Evolutionary conservation across 2,329 filamentous ascomycete genomes (phyloP), one percentile per base, ranked within the genome.

Genomic region (Fusarium devonianum): DNA sequence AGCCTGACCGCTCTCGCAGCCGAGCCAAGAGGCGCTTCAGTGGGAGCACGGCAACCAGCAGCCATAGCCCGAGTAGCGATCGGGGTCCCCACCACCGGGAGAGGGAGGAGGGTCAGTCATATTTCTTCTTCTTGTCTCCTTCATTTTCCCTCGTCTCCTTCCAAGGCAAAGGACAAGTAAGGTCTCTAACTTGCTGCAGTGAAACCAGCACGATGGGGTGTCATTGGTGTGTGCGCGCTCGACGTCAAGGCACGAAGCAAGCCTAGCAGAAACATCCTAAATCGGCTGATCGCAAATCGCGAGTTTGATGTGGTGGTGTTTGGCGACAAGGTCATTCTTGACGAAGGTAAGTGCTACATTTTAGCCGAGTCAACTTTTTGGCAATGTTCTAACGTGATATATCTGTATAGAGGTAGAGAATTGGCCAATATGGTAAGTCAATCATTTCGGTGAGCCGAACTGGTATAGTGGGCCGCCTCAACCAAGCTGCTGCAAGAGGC

Each of bases 251-350:
- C 94, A 25, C 84, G 94, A 66, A 97, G 92, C 78, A 97, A 97
- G 73, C 94, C 94, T 1, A 97, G 93, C 68, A 84, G 95, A 60
- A 97, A 96, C 67, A 99, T 99, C 62, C 76, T 99, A 51, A 97
- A 96, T 67, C 85, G 92, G 39, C 80, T 99, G 14, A 93, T 97
- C 59, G 85, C 89, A 23, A 92, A 95, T 60, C 85, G 87, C 38
- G 93, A 97, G 64, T 97, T 99, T 67, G 93, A 99, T 66, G 92
- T 97, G 17, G 88, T 96, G 54, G 93, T 99, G 10, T 99, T 99
- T 75, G 95, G 94, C 36, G 94, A 99, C 76, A 99, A 99, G 74
- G 93, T 97, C 32, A 99, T 99, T 62, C 79, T 99, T 25, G 94
- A 99, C 67, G 94, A 99, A 82, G 82, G 83, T 84, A 63, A 62